Evolutionary conservation across 768 basidiomycete genomes (phyloP), one percentile per base, ranked within the genome.

Genomic region (Pleurotus sapidus): DNA sequence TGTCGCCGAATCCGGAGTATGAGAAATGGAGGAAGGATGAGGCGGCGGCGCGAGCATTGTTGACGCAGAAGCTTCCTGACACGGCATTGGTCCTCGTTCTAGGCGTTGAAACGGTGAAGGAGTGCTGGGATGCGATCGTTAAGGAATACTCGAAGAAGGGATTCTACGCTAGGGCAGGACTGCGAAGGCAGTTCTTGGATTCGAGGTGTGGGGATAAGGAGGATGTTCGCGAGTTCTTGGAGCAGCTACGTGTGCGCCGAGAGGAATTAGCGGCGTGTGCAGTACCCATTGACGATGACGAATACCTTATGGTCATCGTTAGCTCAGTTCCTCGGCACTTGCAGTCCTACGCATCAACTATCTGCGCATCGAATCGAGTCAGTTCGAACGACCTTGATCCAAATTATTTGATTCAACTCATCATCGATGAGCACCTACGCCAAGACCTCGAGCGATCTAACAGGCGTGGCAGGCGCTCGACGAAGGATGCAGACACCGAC

Each of bases 181-280:
- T 53, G 12, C 6, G 25, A 1, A 34, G 50, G 7, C 12, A 53
- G 24, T 53, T 53, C 38, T 18, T 53, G 15, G 17, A 40, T 14
- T n/a, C 23, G 34, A 3, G 50, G 1, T 53, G 50, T 23, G 50
- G 37, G 12, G 9, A 40, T 3, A 39, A 39, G 9, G 53, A 50
- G 5, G 56, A 63, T 20, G 60, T 61, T n/a, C 40, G 46, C 2
- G 50, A 58, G 57, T 61, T 61, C 57, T 46, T 60, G 1, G 39
- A 49, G 3, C 27, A 42, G 9, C 51, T 61, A 8, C 51, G 46
- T 3, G 37, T 43, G 24, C 25, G 8, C 55, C 54, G 15, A 0
- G 50, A 53, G 20, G 25, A 53, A 20, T 34, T 53, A 4, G 50
- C 20, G 2, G 20, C 50, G 0, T 14, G 38, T 0, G 50, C 37